phyloP scores from a whole-genome alignment of 345 rosid species.

The Syzygium grande region DNA sequence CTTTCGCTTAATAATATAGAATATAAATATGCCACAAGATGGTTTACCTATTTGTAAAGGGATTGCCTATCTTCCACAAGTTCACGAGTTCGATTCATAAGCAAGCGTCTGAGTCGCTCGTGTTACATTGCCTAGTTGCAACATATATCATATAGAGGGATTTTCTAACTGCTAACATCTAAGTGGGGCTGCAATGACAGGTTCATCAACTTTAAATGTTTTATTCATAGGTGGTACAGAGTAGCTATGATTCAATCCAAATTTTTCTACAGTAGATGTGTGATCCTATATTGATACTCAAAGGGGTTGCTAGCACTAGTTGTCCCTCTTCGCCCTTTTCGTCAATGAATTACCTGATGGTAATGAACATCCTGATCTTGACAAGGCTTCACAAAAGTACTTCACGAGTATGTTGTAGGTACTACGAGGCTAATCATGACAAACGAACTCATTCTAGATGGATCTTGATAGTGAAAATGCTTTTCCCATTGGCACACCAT shows the following conservation, averaged over 20 bases:
- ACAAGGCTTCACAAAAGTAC: no score
- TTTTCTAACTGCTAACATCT: neutral
- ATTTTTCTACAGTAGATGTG: neutral
- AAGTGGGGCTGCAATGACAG: fast-evolving
- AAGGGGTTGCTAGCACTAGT: neutral
- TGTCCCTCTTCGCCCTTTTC: neutral
- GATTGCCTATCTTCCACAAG: neutral
- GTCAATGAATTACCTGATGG: neutral
- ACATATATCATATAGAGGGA: neutral
- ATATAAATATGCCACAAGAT: neutral
- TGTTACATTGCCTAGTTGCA: neutral
- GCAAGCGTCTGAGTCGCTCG: neutral
- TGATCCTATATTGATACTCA: neutral
- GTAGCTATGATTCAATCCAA: neutral
- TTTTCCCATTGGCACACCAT: no score
- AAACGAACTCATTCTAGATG: no score
- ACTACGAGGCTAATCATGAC: no score
- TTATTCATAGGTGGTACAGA: neutral
- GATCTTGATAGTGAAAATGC: no score
- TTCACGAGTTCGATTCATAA: neutral
- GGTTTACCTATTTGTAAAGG: neutral
- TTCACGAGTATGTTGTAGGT: no score
- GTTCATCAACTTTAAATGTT: neutral
- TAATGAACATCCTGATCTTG: no score
- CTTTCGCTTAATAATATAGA: neutral